Base-by-base conservation (phyloP, 441 rosid genomes). In the Jatropha multifida region DNA sequence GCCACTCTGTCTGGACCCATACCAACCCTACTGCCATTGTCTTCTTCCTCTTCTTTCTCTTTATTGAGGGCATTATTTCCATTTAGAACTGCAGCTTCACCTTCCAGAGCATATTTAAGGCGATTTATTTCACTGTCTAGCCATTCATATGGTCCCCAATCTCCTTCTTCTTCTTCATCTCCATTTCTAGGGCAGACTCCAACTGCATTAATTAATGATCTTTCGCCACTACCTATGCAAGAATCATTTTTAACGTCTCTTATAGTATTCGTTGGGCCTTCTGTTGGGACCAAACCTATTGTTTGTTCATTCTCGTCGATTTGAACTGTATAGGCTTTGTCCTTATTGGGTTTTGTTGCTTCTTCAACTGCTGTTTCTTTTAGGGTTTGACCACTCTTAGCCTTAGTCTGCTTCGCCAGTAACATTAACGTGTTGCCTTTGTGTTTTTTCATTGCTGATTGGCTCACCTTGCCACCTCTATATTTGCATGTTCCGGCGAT, bases 81-180 rank as follows among this genome's bases (percentile, higher is more conserved):
- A 72, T 71, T 78, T 40, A 78, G 76, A 54, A 51, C 42, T 15
- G 40, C 75, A 59, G 20, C 80, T 75, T 9, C 77, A n/a, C 79
- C 68, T 69, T 76, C 86, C 26, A 84, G 77, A 20, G 62, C 52
- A 73, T 74, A 49, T 70, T 82, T 79, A 48, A 94, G 89, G 41
- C 90, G 82, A 81, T 85, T 83, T 73, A 92, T 77, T 86, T 94
- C 94, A 73, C 87, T 56, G 79, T 94, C 94, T 17, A 89, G 80
- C 97, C 97, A 90, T 75, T 88, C 94, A 64, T 86, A 83, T 44
- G 92, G 90, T 80, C 86, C 94, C 81, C 85, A 75, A 18, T 62
- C 81, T 65, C 82, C 90, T 56, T 37, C 48, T 41, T 75, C 74
- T 63, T 65, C 77, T 62, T 54, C 85, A 44, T 44, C 48, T 0